Conservation (phyloP, 768 basidiomycete species). For the Lyophyllum shimeji region DNA sequence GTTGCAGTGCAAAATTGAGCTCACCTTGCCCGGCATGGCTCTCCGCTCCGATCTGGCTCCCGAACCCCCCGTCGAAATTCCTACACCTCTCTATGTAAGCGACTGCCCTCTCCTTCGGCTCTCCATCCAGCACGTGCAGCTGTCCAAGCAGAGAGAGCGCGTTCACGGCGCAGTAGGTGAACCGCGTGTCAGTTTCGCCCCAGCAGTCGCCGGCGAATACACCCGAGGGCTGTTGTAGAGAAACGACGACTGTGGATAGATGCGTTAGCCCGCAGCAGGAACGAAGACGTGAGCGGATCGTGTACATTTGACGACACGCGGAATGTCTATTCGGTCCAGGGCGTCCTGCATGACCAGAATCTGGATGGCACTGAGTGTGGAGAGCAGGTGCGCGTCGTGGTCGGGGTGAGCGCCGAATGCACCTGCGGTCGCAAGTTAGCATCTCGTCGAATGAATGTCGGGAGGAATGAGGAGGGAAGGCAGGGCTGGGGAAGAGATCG, state of each 20-base stretch:
- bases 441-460: not conserved
- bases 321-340: conserved; percentile 65
- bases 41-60: conserved; percentile 80
- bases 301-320: conserved; percentile 75
- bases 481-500: not conserved
- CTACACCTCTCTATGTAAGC: conserved; percentile 73
- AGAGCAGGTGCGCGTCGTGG: conserved; percentile 87
- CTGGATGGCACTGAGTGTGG: conserved; percentile 91
- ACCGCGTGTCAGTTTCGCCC: conserved; percentile 93
- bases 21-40: conserved; percentile 90
- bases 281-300: conserved; percentile 6
- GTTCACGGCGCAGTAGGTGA: conserved; percentile 84
- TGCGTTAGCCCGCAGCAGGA: not conserved
- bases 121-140: conserved; percentile 65
- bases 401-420: conserved; percentile 90
- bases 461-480: not conserved
- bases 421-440: conserved; percentile 46
- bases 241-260: conserved; percentile 64
- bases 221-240: conserved; percentile 83
- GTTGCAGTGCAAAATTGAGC: not conserved
- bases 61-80: conserved; percentile 98
- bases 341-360: conserved; percentile 87
- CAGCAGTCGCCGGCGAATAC: conserved; percentile 88
- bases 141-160: conserved; percentile 80
- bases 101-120: conserved; percentile 64